Percentiles rank a stretch among this genome's conserved stretches.
These are phyloP conservation scores for Dryas octopetala DNA, from an alignment of 306 rosid genomes.

Conservation along the genomic window DNA sequence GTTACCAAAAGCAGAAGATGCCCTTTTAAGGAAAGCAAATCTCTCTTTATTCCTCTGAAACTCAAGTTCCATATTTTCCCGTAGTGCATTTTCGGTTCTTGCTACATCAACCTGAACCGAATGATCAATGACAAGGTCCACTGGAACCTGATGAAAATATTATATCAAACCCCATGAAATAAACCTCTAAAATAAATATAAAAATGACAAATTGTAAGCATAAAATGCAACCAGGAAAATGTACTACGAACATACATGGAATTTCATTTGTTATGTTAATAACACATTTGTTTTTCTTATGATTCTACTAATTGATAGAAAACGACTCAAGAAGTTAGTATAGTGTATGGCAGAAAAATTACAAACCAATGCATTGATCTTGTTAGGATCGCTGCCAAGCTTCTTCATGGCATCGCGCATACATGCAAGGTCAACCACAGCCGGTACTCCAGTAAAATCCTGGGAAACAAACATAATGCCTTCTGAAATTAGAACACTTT, in stretches of 20 bases:
- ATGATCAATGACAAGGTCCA: constrained; percentile 90
- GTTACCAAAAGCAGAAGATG: constrained; percentile 77
- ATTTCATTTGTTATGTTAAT: not conserved
- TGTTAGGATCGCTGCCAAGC: constrained; percentile 86
- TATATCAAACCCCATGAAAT: too few species aligned
- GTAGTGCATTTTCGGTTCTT: constrained; percentile 79
- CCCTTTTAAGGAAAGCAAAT: constrained; percentile 95
- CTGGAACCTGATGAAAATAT: constrained; percentile 59
- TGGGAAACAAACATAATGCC: constrained; percentile 10
- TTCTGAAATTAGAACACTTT: not conserved
- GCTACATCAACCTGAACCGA: constrained; percentile 93
- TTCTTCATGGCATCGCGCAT: constrained; percentile 98
- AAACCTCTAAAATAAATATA: constrained; percentile 20
- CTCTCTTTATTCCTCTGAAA: constrained; percentile 88
- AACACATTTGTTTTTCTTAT: too few species aligned
- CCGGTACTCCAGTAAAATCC: constrained; percentile 97
- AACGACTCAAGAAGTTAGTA: not conserved
- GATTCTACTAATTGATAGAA: not conserved
- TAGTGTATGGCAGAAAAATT: not conserved
- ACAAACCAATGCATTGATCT: constrained; percentile 83
- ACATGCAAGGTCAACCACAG: constrained; percentile 90
- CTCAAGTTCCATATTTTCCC: constrained; percentile 90
- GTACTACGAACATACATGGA: not conserved
- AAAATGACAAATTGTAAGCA: not conserved
- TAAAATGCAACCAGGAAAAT: not conserved